Evolutionary conservation across 805 yeast species (phyloP), one percentile per base, ranked within the genome.

Genomic region (Wickerhamiella vanderwaltii): DNA sequence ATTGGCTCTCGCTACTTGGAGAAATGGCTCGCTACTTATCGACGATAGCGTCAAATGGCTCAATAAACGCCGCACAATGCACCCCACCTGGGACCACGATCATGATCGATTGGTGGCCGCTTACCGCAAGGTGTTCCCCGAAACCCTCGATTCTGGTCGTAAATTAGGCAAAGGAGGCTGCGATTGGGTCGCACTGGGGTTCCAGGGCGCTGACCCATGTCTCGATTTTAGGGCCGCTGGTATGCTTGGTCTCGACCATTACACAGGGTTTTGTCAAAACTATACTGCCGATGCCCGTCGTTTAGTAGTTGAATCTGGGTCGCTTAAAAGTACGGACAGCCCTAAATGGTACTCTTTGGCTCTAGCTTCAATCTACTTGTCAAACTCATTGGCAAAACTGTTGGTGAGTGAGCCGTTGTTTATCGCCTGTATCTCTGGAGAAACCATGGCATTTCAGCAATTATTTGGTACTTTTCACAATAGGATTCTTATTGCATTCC

Each of bases 171-270:
- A 35, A 4, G 40, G 26, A 12, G 40, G 40, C 18, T 19, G 44
- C 5, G 49, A 59, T 41, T 63, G 65, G 64, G 59, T 55, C 16
- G 46, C 51, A 3, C 48, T 63, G 6, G 68, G 68, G 5, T 63
- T 63, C 48, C 68, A 63, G 41, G 64, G 65, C 1, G 17, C 46
- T 13, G 59, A 61, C 42, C 68, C 68, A 4, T 43, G 54, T 3
- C 54, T 58, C 1, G 68, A 63, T 43, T 58, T 63, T 38, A 51
- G 68, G 9, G 62, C 61, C 3, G 48, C 58, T 6, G 63, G 63
- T 2, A 17, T 22, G 34, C 46, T 58, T 16, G 63, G 63, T 6
- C 36, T 57, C 23, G 34, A 31, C 7, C 47, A 50, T 16, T 52
- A 49, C 35, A 46, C 47, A 16, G 28, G 30, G 12, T 48, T 56